phyloP scores from a whole-genome alignment of 345 rosid genomes.

The Rubroshorea leprosula region DNA sequence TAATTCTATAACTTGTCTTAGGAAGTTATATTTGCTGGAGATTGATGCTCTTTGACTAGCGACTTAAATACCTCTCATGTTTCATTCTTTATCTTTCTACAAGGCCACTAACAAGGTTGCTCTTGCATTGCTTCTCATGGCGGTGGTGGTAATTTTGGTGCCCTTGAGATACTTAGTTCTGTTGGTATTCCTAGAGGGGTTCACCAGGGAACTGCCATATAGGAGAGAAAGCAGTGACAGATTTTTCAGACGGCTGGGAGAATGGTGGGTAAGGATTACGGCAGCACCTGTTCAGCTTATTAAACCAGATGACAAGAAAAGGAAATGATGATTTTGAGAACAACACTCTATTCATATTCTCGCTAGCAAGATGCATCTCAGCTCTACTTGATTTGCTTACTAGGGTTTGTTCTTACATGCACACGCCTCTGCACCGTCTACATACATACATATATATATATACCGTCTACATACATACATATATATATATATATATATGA shows the following conservation, averaged over 20 bases:
- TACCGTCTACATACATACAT: no score
- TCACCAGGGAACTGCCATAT: slow-evolving; percentile 66
- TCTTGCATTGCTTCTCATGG: slow-evolving; percentile 43
- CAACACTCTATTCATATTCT: no score
- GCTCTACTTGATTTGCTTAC: no score
- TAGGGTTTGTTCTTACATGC: no score
- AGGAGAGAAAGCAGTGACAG: slow-evolving; percentile 74
- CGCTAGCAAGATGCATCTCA: no score
- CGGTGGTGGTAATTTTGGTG: slow-evolving; percentile 47
- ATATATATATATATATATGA: no score
- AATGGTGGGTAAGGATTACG: slow-evolving; percentile 91
- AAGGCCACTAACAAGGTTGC: slow-evolving; percentile 83
- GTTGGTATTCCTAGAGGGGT: slow-evolving; percentile 55
- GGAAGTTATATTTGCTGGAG: neutral
- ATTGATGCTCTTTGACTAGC: neutral
- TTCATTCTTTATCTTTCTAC: slow-evolving; percentile 4
- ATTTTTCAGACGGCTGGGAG: slow-evolving; percentile 62
- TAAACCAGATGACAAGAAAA: slow-evolving; percentile 52
- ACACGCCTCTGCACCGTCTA: no score
- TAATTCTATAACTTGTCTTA: slow-evolving; percentile 10
- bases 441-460: no score
- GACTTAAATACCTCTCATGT: neutral
- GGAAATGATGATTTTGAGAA: slow-evolving; percentile 44
- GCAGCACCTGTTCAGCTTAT: slow-evolving; percentile 81
- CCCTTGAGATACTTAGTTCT: slow-evolving; percentile 49